phyloP scores from a whole-genome alignment of 1,139 yeast genomes.

The Suhomyces kunorum region DNA sequence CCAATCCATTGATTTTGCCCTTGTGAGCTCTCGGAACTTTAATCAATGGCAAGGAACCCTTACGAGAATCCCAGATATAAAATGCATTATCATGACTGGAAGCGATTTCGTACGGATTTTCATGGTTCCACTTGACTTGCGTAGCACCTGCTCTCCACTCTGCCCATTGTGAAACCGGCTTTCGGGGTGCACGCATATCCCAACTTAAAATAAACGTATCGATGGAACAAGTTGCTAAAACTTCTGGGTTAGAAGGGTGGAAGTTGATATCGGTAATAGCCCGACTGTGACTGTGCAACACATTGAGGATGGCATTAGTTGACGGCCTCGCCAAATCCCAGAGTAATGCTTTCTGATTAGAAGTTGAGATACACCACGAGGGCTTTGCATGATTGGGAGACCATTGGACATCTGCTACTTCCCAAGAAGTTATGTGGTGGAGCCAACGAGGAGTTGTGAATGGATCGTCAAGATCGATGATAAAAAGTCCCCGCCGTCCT shows the following conservation, averaged over 20 bases:
- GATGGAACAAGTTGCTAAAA: conserved; percentile 90
- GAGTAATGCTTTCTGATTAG: conserved; percentile 90
- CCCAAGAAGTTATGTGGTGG: conserved; percentile 93
- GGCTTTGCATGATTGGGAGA: conserved; percentile 85
- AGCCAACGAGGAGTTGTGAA: conserved; percentile 93
- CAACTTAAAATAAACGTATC: conserved; percentile 86
- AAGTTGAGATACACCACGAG: conserved; percentile 89
- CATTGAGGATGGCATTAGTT: conserved; percentile 77
- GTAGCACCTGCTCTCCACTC: conserved; percentile 96
- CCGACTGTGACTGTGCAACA: conserved; percentile 83
- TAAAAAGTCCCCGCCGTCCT: conserved; percentile 80
- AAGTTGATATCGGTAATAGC: conserved; percentile 96
- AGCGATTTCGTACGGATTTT: conserved; percentile 74
- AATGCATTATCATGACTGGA: conserved; percentile 82
- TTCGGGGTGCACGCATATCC: conserved; percentile 81
- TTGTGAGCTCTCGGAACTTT: conserved; percentile 67
- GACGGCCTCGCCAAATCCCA: conserved; percentile 88
- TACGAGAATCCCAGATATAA: conserved; percentile 84
- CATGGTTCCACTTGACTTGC: conserved; percentile 90
- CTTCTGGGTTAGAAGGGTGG: conserved; percentile 83
- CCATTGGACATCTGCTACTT: conserved; percentile 99
- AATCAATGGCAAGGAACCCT: conserved; percentile 74
- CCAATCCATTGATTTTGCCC: conserved; percentile 86
- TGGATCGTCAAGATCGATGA: conserved; percentile 94
- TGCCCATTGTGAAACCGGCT: conserved; percentile 76